phyloP scores from a whole-genome alignment of 225 moss, liverwort and hornwort genomes.

The Bryum argenteum region DNA sequence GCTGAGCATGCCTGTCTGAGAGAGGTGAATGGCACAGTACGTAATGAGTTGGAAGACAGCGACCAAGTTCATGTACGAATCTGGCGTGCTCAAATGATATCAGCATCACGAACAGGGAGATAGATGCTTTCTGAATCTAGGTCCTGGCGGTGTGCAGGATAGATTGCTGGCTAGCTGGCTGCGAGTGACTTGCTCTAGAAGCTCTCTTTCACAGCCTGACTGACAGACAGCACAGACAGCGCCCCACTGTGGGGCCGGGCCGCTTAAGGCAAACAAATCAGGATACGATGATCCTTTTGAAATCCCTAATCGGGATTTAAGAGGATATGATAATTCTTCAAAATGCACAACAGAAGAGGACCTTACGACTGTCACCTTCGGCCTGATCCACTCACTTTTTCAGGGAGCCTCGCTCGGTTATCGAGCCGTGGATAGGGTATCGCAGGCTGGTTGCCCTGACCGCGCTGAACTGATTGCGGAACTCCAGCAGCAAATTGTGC shows the following conservation, averaged over 20 bases:
- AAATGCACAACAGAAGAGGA: conserved; percentile 4
- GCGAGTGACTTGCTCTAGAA: conserved; percentile 8
- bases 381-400: conserved; percentile 19
- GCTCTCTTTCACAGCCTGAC: no score
- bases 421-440: conserved; percentile 5
- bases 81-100: neutral
- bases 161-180: conserved; percentile 4
- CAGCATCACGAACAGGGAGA: neutral
- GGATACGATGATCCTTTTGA: neutral
- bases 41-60: neutral
- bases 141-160: neutral
- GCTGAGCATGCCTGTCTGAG: no score
- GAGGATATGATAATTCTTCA: no score
- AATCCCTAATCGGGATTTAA: no score
- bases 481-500: conserved; percentile 22
- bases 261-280: conserved; percentile 8
- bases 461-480: conserved; percentile 31
- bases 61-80: neutral
- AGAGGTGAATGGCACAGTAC: neutral
- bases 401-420: conserved; percentile 4
- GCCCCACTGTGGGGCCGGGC: conserved; percentile 14
- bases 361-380: conserved; percentile 20
- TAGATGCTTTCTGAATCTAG: neutral
- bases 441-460: neutral
- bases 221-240: neutral